Conservation (phyloP, 2,329 filamentous ascomycete species). For the Sporothrix pseudoabietina region DNA sequence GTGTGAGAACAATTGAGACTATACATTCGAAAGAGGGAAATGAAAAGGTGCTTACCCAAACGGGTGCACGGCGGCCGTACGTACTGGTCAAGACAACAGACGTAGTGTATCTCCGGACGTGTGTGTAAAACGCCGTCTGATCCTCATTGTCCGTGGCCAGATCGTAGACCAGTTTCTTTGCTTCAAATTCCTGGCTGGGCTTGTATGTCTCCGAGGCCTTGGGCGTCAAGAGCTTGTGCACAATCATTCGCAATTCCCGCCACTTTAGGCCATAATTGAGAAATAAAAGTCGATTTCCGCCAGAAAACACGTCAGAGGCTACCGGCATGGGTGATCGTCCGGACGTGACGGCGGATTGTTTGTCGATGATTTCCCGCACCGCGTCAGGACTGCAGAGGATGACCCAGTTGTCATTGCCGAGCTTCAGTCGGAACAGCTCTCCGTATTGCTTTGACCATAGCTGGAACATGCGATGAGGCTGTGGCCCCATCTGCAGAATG, state of each 20-base stretch:
- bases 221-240: not conserved
- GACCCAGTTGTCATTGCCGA: not conserved
- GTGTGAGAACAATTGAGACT: not conserved
- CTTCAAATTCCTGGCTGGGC: not conserved
- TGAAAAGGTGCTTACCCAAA: not conserved
- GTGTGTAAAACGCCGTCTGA: not conserved
- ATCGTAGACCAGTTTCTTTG: not conserved
- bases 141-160: not conserved
- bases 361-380: not conserved
- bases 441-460: not conserved
- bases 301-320: not conserved
- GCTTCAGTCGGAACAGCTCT: not conserved
- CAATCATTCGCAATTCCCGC: not conserved
- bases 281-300: not conserved
- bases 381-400: not conserved
- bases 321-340: not conserved
- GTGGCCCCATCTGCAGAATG: not conserved
- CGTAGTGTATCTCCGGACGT: not conserved
- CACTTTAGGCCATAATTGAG: not conserved
- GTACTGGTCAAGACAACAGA: not conserved
- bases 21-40: not conserved
- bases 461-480: not conserved
- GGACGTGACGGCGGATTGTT: not conserved
- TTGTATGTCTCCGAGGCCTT: not conserved
- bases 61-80: not conserved